Conservation (phyloP, 83 land plant genomes). For the Picea abies region DNA sequence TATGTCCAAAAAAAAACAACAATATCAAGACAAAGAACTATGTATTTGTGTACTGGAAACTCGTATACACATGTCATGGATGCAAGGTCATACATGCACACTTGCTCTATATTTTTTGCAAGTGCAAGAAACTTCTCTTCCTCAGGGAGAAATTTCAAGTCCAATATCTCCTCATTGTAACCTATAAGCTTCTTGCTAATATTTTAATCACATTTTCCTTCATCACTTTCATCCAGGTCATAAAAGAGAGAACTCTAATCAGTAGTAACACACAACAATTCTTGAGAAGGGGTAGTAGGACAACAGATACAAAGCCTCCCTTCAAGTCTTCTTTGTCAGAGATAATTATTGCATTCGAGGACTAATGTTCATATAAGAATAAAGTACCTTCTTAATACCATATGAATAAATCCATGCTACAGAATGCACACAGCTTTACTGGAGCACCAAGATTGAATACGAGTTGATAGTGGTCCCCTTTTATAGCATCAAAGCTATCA, state of each 20-base stretch:
- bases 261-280: constrained; percentile 85
- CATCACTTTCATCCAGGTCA: constrained; percentile 25
- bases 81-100: constrained; percentile 75
- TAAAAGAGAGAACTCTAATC: constrained; percentile 89
- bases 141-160: constrained; percentile 83
- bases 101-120: constrained; percentile 95
- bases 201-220: constrained; percentile 39
- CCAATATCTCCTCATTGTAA: constrained; percentile 87
- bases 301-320: constrained; percentile 80
- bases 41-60: constrained; percentile 82
- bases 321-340: constrained; percentile 58
- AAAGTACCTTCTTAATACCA: too few species aligned
- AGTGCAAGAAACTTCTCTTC: constrained; percentile 83
- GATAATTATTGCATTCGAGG: constrained; percentile 62
- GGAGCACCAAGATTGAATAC: too few species aligned
- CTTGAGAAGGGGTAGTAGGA: constrained; percentile 64
- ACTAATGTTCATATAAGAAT: constrained; percentile 78
- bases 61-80: constrained; percentile 84
- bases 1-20: constrained; percentile 35
- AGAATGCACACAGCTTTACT: too few species aligned
- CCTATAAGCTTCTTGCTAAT: constrained; percentile 81
- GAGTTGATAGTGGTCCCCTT: too few species aligned
- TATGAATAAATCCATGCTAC: too few species aligned
- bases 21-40: constrained; percentile 48
- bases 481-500: too few species aligned